Conservation (phyloP, 441 rosid genomes). For the Arabidopsis hybrid region DNA sequence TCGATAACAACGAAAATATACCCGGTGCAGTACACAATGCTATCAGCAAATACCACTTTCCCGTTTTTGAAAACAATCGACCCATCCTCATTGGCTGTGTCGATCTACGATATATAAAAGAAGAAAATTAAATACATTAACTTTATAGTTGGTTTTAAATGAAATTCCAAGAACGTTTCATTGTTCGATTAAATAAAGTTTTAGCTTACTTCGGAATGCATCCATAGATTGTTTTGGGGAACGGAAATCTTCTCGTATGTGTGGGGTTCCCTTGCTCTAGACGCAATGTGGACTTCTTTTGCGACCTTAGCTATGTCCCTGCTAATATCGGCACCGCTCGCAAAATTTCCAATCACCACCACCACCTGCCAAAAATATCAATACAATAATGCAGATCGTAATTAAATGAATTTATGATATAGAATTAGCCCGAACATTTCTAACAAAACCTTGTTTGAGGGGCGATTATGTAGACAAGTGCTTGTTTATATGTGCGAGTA, state of each 20-base stretch:
- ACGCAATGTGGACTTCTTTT: conserved; percentile 77
- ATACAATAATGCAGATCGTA: not conserved
- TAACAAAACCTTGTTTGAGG: not conserved
- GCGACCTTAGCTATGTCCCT: conserved; percentile 73
- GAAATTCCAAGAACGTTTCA: not conserved
- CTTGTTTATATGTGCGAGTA: not conserved
- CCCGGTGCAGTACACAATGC: conserved; percentile 80
- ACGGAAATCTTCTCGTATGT: conserved; percentile 52
- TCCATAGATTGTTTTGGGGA: conserved; percentile 61
- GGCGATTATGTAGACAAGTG: not conserved
- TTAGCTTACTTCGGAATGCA: conserved; percentile 65
- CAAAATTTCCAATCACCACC: conserved; percentile 65
- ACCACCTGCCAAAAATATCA: conserved; percentile 57
- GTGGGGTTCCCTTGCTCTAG: conserved; percentile 53
- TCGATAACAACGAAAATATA: conserved; percentile 32
- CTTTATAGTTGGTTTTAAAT: not conserved
- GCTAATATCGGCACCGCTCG: conserved; percentile 69
- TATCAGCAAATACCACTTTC: conserved; percentile 53
- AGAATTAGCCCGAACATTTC: not conserved
- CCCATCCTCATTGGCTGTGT: conserved; percentile 57
- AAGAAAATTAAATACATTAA: not conserved
- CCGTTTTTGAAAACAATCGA: conserved; percentile 63
- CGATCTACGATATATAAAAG: conserved; percentile 49
- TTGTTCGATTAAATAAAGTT: not conserved
- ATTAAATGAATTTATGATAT: not conserved